Percentiles rank a stretch among this genome's conserved stretches.
Evolutionary conservation across 202 grass and related monocot genomes (phyloP).

Genomic region (Zizania palustris): DNA sequence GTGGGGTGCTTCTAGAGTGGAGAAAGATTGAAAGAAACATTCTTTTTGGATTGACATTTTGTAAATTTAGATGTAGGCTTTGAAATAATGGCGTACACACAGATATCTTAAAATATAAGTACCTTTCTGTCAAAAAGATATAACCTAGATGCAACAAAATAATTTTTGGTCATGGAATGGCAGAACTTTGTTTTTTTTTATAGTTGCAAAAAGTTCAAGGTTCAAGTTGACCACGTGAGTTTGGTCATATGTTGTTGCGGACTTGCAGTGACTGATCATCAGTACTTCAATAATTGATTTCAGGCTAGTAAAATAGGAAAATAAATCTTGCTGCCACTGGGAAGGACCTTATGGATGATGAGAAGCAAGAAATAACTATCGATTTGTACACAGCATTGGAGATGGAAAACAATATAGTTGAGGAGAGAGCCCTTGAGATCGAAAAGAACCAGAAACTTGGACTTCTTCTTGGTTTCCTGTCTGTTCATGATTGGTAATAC

Average conservation of each 20-base stretch:
- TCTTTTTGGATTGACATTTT: not conserved
- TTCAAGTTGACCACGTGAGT: conserved; percentile 1
- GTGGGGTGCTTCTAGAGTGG: not conserved
- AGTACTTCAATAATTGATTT: conserved; percentile 20
- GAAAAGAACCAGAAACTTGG: conserved; percentile 97
- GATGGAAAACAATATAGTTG: conserved; percentile 85
- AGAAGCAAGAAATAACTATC: conserved; percentile 93
- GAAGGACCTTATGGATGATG: conserved; percentile 99
- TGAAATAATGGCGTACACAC: not conserved
- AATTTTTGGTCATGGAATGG: conserved; percentile 12
- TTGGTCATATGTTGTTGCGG: conserved; percentile 19
- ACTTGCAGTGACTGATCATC: not conserved
- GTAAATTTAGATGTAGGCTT: conserved; percentile 11
- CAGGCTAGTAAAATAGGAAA: conserved; percentile 99
- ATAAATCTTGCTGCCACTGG: conserved; percentile 99
- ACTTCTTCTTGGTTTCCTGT: conserved; percentile 93
- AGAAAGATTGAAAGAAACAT: not conserved
- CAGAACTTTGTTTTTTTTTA: conserved; percentile 25
- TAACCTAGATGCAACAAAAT: not conserved
- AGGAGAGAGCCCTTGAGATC: conserved; percentile 74
- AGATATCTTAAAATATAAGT: conserved; percentile 6
- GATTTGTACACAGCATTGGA: conserved; percentile 87
- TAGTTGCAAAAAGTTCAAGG: conserved; percentile 17
- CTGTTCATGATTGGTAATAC: conserved; percentile 86
- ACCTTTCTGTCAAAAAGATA: not conserved